Conservation (phyloP, 164 flowering plant genomes). For the Vitis labrusca region DNA sequence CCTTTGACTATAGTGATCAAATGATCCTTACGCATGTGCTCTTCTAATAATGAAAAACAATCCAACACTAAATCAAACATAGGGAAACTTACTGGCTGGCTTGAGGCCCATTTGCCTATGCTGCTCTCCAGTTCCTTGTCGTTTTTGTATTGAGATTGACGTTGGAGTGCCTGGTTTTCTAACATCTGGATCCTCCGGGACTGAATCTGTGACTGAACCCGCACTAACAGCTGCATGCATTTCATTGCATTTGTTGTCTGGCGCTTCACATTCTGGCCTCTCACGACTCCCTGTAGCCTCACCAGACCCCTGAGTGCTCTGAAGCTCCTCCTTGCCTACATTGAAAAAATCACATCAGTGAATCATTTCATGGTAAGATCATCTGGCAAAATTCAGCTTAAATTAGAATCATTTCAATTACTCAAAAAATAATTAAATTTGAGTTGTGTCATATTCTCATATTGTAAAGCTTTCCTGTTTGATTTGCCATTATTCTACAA, state of each 20-base stretch:
- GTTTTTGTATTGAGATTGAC: constrained; percentile 43
- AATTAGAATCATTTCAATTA: too few relatives aligned
- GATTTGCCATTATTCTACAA: background rate
- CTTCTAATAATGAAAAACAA: too few relatives aligned
- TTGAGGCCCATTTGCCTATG: constrained; percentile 50
- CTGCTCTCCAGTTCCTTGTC: constrained; percentile 60
- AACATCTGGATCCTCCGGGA: constrained; percentile 81
- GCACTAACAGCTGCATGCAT: constrained; percentile 79
- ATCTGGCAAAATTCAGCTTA: too few relatives aligned
- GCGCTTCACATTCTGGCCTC: constrained; percentile 82
- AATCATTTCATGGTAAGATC: too few relatives aligned
- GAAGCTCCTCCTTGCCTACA: constrained; percentile 88
- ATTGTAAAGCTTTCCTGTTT: background rate
- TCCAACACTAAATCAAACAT: background rate
- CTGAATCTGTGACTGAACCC: constrained; percentile 88
- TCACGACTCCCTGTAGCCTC: constrained; percentile 90
- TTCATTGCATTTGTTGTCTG: constrained; percentile 91
- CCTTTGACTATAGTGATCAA: background rate
- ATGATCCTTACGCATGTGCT: background rate
- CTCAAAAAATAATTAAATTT: background rate
- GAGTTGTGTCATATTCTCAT: background rate
- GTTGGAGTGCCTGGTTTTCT: constrained; percentile 65
- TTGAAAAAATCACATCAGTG: background rate
- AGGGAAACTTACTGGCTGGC: constrained; percentile 36
- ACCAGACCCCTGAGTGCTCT: constrained; percentile 84